Conservation (phyloP, 495 filamentous ascomycete genomes). For the Xylaria acuta region DNA sequence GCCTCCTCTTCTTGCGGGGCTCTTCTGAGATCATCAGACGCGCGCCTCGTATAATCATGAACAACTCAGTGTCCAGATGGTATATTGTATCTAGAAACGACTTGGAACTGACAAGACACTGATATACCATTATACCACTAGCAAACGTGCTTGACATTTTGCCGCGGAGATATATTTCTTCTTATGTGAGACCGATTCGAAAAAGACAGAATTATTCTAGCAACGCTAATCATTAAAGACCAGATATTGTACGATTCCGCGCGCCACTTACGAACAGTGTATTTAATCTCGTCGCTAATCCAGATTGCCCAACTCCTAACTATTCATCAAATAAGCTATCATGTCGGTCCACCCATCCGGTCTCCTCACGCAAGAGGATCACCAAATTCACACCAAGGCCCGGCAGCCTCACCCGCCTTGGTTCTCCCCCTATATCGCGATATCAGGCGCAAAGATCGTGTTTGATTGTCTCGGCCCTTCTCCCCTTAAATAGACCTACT, state of each 20-base stretch:
- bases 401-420: background rate
- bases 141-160: too few relatives aligned
- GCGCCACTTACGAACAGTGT: background rate
- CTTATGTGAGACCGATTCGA: too few relatives aligned
- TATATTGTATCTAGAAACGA: background rate
- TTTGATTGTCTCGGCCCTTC: background rate
- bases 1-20: background rate
- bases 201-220: too few relatives aligned
- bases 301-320: constrained; percentile 11
- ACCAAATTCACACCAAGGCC: background rate
- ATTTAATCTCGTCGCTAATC: constrained; percentile 9
- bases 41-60: background rate
- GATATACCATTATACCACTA: too few relatives aligned
- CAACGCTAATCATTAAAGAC: background rate
- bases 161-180: too few relatives aligned
- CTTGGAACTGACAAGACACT: too few relatives aligned
- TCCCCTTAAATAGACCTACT: background rate
- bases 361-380: background rate
- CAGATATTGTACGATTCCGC: background rate
- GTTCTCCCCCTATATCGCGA: background rate
- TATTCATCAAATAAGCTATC: constrained; percentile 14
- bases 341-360: background rate
- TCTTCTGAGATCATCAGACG: background rate
- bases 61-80: background rate
- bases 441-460: too few relatives aligned